Evolutionary conservation across 345 rosid genomes (phyloP), one percentile per base, ranked within the genome.

Genomic region (Streptanthus diversifolius): DNA sequence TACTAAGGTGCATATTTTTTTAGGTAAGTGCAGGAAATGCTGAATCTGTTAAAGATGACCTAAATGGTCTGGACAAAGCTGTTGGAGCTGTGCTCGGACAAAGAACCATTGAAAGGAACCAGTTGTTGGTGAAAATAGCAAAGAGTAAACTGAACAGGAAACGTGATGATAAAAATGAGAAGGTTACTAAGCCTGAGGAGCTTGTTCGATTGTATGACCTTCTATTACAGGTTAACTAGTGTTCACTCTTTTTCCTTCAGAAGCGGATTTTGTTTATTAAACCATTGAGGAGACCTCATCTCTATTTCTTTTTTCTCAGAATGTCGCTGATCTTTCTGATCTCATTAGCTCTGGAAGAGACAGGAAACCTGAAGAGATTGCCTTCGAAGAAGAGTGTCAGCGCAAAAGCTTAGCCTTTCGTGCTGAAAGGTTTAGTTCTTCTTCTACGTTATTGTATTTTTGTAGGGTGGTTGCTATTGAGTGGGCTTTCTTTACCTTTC

Each of bases 1-100:
- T 32, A 64, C 80, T 48, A 12, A 47, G 45, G 72, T 48, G 30
- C 29, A 13, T 49, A 41, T 10, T 41, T 66, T 52, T 82, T 44
- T 83, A 95, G 99, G 91, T 61, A 73, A 86, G 83, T 87, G 98
- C 98, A 39, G 99, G 99, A 51, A 89, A 83, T 88, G 87, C 97
- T 68, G 99, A 90, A 71, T 82, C 83, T 60, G 91, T 90, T 63
- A 95, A 91, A 81, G 99, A 95, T 74, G 95, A 95, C 61, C 82
- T 95, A 70, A 85, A 85, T 79, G 99, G 98, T 65, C 93, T 95
- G 77, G 97, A 95, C 80, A 92, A 95, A 85, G 98, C 99, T 83
- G 97, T 92, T 63, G 82, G 89, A 76, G 96, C 97, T 72, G 84
- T 88, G 64, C 80, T 95, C 72, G 97, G 97, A 71, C 92, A 92